These are phyloP conservation scores for Helotiales sp. DNA, from an alignment of 2,329 filamentous ascomycete species.

Conservation along the genomic window DNA sequence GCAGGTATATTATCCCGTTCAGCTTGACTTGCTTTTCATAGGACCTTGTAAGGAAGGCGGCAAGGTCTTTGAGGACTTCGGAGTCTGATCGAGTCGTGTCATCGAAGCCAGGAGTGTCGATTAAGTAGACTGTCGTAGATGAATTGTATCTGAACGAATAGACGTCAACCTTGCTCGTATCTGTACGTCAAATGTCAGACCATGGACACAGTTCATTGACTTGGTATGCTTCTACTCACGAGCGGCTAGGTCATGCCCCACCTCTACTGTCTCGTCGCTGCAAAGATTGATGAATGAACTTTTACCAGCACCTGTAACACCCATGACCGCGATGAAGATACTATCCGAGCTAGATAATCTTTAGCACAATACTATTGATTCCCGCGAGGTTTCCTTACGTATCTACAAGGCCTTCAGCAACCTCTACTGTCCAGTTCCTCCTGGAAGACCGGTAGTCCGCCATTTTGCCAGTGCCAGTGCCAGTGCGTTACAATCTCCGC, in stretches of 20 bases:
- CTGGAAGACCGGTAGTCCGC: not conserved
- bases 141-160: not conserved
- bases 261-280: not conserved
- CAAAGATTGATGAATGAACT: not conserved
- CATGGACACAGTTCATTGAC: too few relatives aligned
- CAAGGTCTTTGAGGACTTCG: slow-evolving; percentile 35
- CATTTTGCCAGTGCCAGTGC: not conserved
- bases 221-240: not conserved
- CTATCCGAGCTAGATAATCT: not conserved
- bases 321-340: slow-evolving; percentile 1
- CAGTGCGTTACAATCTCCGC: not conserved
- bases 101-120: slow-evolving; percentile 46
- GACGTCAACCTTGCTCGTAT: slow-evolving; percentile 2
- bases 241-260: not conserved
- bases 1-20: slow-evolving; percentile 38
- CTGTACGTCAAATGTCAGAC: not conserved
- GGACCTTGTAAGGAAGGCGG: slow-evolving; percentile 24
- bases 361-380: not conserved
- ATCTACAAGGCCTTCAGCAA: not conserved
- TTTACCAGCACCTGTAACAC: not conserved
- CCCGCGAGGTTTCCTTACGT: not conserved
- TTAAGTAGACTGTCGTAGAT: slow-evolving; percentile 13
- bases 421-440: not conserved
- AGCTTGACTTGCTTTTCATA: slow-evolving; percentile 29
- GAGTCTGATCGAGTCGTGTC: slow-evolving; percentile 37